A percentile compares a stretch with the other conserved stretches of the same genome.
phyloP scores from a whole-genome alignment of 2,329 filamentous ascomycete genomes.

The Aspergillus ibericus region DNA sequence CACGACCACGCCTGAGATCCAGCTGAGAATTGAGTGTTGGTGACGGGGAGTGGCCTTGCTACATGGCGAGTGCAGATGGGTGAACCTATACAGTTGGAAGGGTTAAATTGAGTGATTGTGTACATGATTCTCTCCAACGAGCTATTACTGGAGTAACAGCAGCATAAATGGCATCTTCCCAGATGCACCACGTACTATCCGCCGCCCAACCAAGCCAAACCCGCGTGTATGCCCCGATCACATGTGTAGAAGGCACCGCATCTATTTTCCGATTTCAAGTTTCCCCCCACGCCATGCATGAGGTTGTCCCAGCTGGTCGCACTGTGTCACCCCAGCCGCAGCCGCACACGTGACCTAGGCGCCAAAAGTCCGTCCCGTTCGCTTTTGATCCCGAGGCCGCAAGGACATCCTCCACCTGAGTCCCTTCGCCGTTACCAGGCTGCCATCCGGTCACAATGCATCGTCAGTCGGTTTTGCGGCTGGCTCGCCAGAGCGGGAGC shows the following conservation, averaged over 20 bases:
- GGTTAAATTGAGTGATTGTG: background rate
- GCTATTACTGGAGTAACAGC: background rate
- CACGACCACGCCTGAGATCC: background rate
- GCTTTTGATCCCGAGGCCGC: conserved; percentile 16
- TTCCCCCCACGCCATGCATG: background rate
- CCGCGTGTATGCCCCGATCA: background rate
- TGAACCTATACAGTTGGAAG: background rate
- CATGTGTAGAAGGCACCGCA: background rate
- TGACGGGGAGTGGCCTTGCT: background rate
- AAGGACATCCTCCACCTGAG: conserved; percentile 15
- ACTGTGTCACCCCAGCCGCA: background rate
- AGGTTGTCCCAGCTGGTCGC: background rate
- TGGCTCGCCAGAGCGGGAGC: conserved; percentile 35
- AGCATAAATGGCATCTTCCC: background rate
- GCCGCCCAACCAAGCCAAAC: too few relatives aligned
- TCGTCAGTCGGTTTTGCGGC: conserved; percentile 34
- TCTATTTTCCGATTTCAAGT: background rate
- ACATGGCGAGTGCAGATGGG: background rate
- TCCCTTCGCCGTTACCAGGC: conserved; percentile 8
- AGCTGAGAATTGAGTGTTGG: background rate
- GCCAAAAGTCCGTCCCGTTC: conserved; percentile 19
- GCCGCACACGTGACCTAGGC: conserved; percentile 27
- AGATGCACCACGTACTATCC: background rate
- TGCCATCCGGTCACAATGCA: conserved; percentile 33
- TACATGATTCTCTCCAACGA: background rate